Evolutionary conservation across 176 grass and related monocot genomes (phyloP).

Genomic region (Bolboschoenus planiculmis): DNA sequence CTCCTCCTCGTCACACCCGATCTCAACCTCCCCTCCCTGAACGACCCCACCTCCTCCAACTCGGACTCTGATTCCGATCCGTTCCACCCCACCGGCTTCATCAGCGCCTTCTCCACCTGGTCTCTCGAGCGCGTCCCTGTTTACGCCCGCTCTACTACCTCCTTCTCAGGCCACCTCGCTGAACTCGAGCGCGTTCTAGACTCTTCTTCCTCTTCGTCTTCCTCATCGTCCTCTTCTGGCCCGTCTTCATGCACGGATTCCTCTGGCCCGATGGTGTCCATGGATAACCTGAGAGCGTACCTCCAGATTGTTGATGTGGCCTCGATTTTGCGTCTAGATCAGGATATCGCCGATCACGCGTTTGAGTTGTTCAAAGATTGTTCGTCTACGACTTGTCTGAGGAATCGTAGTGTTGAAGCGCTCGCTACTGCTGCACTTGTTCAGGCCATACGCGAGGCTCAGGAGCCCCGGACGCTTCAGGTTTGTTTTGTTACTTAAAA

Average conservation of each 20-base stretch:
- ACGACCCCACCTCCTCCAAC: not conserved
- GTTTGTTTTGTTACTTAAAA: slow-evolving; percentile 27
- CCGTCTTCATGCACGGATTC: slow-evolving; percentile 29
- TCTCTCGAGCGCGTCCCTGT: slow-evolving; percentile 81
- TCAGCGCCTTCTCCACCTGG: slow-evolving; percentile 91
- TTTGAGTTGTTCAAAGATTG: slow-evolving; percentile 94
- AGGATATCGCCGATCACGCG: slow-evolving; percentile 87
- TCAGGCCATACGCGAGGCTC: slow-evolving; percentile 93
- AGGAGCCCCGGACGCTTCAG: slow-evolving; percentile 88
- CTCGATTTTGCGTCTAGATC: slow-evolving; percentile 66
- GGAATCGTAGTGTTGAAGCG: slow-evolving; percentile 88
- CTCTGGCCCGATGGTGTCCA: slow-evolving; percentile 69
- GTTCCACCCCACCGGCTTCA: slow-evolving; percentile 80
- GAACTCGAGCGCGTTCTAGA: slow-evolving; percentile 89
- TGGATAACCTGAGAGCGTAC: slow-evolving; percentile 87
- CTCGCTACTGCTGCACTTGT: slow-evolving; percentile 90
- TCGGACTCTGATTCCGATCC: slow-evolving; percentile 44
- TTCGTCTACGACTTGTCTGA: slow-evolving; percentile 71
- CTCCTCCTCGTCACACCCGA: slow-evolving; percentile 84
- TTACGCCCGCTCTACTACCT: slow-evolving; percentile 63
- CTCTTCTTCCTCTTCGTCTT: slow-evolving; percentile 33
- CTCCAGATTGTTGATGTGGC: slow-evolving; percentile 94
- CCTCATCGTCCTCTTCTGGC: not conserved
- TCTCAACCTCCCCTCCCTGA: slow-evolving; percentile 31
- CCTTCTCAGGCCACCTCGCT: slow-evolving; percentile 89